phyloP scores from a whole-genome alignment of 2,329 filamentous ascomycete species.

The Hymenoscyphus fructigenus region DNA sequence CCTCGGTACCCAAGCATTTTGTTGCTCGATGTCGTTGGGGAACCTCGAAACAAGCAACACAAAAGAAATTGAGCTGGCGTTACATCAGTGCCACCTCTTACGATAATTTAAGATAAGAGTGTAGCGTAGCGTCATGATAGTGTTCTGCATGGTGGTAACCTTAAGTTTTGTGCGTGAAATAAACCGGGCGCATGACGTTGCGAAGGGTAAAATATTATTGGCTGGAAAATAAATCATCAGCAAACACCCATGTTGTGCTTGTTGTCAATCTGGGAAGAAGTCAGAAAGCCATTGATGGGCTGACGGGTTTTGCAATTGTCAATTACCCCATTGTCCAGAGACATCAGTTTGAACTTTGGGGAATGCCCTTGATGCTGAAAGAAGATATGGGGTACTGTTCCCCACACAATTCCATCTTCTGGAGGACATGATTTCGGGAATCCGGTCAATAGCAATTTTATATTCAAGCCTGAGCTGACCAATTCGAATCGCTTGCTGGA shows the following conservation, averaged over 20 bases:
- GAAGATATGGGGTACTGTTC: background rate
- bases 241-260: background rate
- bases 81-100: background rate
- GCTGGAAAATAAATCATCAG: background rate
- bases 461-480: background rate
- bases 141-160: background rate
- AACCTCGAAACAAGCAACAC: background rate
- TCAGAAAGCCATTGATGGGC: background rate
- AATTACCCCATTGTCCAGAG: background rate
- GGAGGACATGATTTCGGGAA: background rate
- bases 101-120: constrained; percentile 1
- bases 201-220: constrained; percentile 1
- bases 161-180: constrained; percentile 1
- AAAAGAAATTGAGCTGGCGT: background rate
- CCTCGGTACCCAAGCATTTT: background rate
- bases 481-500: background rate
- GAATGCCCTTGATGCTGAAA: too few relatives aligned
- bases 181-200: background rate
- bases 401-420: background rate
- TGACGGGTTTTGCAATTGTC: background rate
- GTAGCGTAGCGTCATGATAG: background rate
- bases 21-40: background rate
- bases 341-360: too few relatives aligned
- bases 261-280: background rate
- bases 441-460: too few relatives aligned